Evolutionary conservation across 2,329 filamentous ascomycete species (phyloP).

Genomic region (Fusarium drepaniforme): DNA sequence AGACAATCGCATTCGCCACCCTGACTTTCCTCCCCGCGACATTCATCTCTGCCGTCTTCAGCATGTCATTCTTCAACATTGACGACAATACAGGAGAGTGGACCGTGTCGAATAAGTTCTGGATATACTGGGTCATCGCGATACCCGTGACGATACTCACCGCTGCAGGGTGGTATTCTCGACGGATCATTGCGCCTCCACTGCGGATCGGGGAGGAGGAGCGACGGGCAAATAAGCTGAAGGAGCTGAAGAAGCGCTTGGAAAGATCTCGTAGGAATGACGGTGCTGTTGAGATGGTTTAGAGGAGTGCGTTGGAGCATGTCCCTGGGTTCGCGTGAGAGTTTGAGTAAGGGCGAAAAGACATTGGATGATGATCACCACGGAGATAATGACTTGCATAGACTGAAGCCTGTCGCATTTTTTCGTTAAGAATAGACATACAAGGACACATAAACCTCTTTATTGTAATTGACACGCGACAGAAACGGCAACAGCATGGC

Average conservation of each 20-base stretch:
- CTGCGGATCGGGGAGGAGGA: constrained; percentile 23
- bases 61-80: constrained; percentile 58
- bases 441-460: neutral
- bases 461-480: neutral
- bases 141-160: constrained; percentile 45
- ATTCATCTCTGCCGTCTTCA: constrained; percentile 62
- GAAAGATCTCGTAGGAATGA: neutral
- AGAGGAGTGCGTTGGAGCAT: no score
- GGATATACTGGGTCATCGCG: constrained; percentile 52
- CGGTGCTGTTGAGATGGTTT: fast-evolving
- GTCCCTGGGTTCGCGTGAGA: no score
- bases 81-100: constrained; percentile 41
- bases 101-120: constrained; percentile 49
- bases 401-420: neutral
- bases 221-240: neutral
- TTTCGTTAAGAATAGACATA: neutral
- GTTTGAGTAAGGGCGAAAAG: neutral
- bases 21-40: constrained; percentile 64
- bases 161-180: constrained; percentile 32
- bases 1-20: constrained; percentile 62
- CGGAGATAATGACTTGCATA: neutral
- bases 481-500: neutral
- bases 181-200: constrained; percentile 11
- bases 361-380: neutral
- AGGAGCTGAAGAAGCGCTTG: neutral